Conservation (phyloP, 768 basidiomycete genomes). For the Boletus huronensis region DNA sequence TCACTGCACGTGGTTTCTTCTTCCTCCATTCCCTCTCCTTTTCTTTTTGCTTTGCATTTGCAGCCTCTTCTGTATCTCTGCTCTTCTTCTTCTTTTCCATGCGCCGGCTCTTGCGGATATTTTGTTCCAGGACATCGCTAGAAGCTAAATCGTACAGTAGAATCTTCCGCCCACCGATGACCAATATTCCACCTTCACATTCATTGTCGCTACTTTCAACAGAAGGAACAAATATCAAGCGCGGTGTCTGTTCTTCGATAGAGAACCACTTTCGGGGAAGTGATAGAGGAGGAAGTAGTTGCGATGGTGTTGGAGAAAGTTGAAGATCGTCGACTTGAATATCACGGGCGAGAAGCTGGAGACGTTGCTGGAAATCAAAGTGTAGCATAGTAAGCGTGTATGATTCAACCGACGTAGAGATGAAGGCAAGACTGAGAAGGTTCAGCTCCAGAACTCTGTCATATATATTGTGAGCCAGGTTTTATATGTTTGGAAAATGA, state of each 20-base stretch:
- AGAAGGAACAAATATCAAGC: conserved; percentile 37
- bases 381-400: conserved; percentile 65
- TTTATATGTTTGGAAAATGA: neutral
- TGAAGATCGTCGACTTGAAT: conserved; percentile 42
- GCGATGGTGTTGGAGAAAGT: conserved; percentile 48
- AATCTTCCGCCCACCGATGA: conserved; percentile 66
- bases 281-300: conserved; percentile 48
- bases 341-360: conserved; percentile 64
- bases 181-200: conserved; percentile 63
- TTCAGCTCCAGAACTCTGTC: conserved; percentile 63
- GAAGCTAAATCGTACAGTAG: conserved; percentile 58
- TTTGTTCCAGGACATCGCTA: conserved; percentile 45
- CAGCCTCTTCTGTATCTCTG: conserved; percentile 38
- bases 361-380: conserved; percentile 54
- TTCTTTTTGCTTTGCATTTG: conserved; percentile 54
- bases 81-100: conserved; percentile 51
- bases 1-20: conserved; percentile 50
- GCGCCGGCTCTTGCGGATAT: conserved; percentile 52
- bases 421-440: conserved; percentile 63
- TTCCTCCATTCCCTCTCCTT: conserved; percentile 50
- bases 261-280: conserved; percentile 48
- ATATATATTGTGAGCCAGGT: conserved; percentile 3
- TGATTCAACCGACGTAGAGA: conserved; percentile 40
- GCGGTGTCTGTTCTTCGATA: conserved; percentile 37
- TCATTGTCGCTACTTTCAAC: conserved; percentile 24